Percentiles rank a stretch among this genome's conserved stretches.
These are phyloP conservation scores for Penicillium crystallinum DNA, from an alignment of 495 filamentous ascomycete genomes.

Conservation along the genomic window DNA sequence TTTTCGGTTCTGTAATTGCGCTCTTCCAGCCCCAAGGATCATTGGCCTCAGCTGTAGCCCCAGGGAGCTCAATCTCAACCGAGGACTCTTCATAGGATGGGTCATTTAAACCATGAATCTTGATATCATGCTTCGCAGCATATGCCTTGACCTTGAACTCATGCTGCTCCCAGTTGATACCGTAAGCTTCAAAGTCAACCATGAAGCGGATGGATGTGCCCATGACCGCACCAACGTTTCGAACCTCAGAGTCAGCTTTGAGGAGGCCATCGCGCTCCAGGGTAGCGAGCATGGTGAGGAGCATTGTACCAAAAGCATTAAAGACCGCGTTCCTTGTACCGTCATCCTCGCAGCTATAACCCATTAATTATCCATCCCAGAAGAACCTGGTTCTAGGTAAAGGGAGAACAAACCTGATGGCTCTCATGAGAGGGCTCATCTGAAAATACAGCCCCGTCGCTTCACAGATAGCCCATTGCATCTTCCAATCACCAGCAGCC, in stretches of 20 bases:
- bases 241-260: conserved; percentile 26
- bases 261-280: conserved; percentile 25
- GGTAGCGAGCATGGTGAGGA: conserved; percentile 25
- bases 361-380: background rate
- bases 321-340: conserved; percentile 10
- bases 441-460: conserved; percentile 18
- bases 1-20: conserved; percentile 3
- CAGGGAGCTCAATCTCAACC: conserved; percentile 7
- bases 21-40: conserved; percentile 17
- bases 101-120: conserved; percentile 9
- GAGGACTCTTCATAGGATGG: background rate
- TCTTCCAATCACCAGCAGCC: conserved; percentile 24
- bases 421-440: background rate
- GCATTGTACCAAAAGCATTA: conserved; percentile 22
- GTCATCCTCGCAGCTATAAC: conserved; percentile 21
- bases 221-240: conserved; percentile 30
- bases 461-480: conserved; percentile 34
- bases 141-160: conserved; percentile 14
- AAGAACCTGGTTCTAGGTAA: background rate
- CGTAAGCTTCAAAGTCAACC: background rate
- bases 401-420: conserved; percentile 12
- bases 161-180: conserved; percentile 1
- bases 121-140: conserved; percentile 15
- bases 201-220: conserved; percentile 5
- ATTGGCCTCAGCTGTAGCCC: conserved; percentile 12